These are phyloP conservation scores for Panicum virgatum DNA, from an alignment of 202 grass and related monocot genomes.

Conservation along the genomic window DNA sequence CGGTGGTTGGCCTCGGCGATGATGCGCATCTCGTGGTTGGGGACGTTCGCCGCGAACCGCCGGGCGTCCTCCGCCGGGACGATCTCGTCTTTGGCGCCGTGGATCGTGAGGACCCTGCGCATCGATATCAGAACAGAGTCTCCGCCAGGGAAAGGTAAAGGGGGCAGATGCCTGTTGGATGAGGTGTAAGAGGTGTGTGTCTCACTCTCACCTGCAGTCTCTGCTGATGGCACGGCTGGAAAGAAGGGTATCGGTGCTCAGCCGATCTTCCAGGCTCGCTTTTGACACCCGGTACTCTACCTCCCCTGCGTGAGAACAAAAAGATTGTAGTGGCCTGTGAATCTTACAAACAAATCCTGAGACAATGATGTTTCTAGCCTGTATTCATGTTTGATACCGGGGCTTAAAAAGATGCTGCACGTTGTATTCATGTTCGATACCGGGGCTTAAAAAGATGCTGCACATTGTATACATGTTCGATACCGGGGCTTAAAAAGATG, in stretches of 20 bases:
- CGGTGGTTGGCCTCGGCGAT: slow-evolving; percentile 72
- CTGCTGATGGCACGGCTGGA: slow-evolving; percentile 68
- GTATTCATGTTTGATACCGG: neutral
- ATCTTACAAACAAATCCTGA: neutral
- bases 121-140: neutral
- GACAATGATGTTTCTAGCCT: neutral
- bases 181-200: slow-evolving; percentile 1
- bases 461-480: neutral
- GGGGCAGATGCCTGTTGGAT: neutral
- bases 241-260: slow-evolving; percentile 72
- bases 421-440: too few relatives aligned
- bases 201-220: slow-evolving; percentile 70
- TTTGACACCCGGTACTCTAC: slow-evolving; percentile 57
- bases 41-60: slow-evolving; percentile 76
- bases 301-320: slow-evolving; percentile 45
- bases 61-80: slow-evolving; percentile 63
- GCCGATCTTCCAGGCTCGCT: slow-evolving; percentile 65
- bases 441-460: neutral
- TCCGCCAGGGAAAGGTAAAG: neutral
- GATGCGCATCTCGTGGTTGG: slow-evolving; percentile 65
- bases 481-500: neutral
- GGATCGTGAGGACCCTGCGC: slow-evolving; percentile 84
- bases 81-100: slow-evolving; percentile 75
- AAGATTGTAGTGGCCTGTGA: neutral
- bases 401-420: neutral